Evolutionary conservation across 1,139 yeast species (phyloP), one percentile per base, ranked within the genome.

Genomic region (Diutina sp.): DNA sequence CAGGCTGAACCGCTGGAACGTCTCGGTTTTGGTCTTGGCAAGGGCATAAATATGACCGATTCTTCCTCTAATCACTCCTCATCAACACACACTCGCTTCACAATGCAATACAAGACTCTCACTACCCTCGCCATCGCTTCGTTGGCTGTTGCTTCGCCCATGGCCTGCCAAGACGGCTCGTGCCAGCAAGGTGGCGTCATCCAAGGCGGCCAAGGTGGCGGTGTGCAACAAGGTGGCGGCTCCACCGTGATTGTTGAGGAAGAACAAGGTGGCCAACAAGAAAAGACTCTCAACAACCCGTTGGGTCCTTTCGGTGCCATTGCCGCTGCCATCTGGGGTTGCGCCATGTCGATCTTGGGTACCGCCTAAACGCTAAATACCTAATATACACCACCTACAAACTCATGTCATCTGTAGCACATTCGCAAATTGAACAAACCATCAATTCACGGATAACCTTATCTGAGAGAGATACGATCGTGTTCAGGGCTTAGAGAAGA

Each of bases 291-390:
- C 25, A 21, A 3, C 25, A 47, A 47, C 51, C 51, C 51, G 25
- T 29, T 47, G 35, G 51, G 51, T 14, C 35, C 51, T 41, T 41
- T 47, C n/a, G 51, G 51, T 47, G 51, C 51, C 51, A 28, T 47
- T n/a, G 51, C 51, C 8, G 51, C 51, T 29, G 51, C 51, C 18
- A 47, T 47, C 51, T 28, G 35, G 51, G 51, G 51, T 29, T 47
- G 51, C 41, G 41, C 41, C 41, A 35, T 35, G 41, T 35, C 41
- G n/a, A 35, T 35, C 41, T 35, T 35, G 41, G 41, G 41, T 12
- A 35, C 41, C 14, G 41, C 41, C 4, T 35, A 35, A 35, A 11
- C 16, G 41, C n/a, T 32, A 11, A 9, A 12, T 35, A 8, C n/a
- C 11, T 1, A n/a, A 35, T n/a, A 5, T 11, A 5, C 6, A 11